A percentile compares a stretch with the other conserved stretches of the same genome.
These are phyloP conservation scores for Polyporus tsugae DNA, from an alignment of 1,284 basidiomycete species.

Conservation along the genomic window DNA sequence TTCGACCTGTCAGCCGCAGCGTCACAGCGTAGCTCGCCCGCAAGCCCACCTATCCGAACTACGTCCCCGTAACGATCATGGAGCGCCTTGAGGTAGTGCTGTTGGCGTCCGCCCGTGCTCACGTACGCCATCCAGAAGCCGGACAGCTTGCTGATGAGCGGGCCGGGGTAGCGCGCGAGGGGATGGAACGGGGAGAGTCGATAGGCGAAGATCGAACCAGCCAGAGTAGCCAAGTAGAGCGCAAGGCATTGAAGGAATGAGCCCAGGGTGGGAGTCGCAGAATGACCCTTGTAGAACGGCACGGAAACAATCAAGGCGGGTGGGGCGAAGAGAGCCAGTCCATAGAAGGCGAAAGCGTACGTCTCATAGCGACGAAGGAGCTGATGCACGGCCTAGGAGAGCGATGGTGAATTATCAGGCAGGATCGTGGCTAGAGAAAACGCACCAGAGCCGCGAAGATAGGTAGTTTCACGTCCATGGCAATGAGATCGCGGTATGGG, in stretches of 20 bases:
- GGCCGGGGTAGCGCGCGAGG: slow-evolving; percentile 36
- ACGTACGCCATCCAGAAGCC: slow-evolving; percentile 33
- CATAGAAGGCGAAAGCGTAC: neutral
- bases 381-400: neutral
- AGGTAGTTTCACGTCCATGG: neutral
- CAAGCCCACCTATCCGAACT: slow-evolving; percentile 37
- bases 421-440: neutral
- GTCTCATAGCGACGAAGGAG: neutral
- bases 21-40: neutral
- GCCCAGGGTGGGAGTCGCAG: neutral
- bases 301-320: neutral
- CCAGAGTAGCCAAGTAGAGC: slow-evolving; percentile 18
- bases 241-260: neutral
- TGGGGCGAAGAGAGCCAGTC: neutral
- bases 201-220: slow-evolving; percentile 35
- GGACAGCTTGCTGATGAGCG: slow-evolving; percentile 34
- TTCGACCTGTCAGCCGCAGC: too few species aligned
- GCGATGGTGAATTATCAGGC: neutral
- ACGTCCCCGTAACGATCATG: slow-evolving; percentile 40
- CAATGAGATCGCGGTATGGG: neutral
- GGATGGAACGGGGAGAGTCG: slow-evolving; percentile 40
- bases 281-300: neutral
- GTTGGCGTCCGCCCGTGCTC: slow-evolving; percentile 32
- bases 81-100: slow-evolving; percentile 34
- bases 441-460: neutral